Conservation (phyloP, 768 basidiomycete genomes). For the Arthromyces matolae region DNA sequence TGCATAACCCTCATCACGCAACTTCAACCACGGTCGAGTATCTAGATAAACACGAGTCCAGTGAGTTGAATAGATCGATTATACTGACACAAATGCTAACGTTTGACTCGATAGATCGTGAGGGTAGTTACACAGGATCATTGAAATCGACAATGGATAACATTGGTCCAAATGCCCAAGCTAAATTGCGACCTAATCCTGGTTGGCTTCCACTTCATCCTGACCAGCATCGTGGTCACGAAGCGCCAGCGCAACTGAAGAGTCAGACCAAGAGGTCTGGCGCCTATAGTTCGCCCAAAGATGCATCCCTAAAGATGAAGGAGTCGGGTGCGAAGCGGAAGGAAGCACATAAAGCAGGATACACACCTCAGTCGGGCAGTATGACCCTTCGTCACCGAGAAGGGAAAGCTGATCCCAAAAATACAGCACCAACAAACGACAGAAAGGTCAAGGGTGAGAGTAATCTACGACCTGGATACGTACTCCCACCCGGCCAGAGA, state of each 20-base stretch:
- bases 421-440: neutral
- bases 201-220: slow-evolving; percentile 13
- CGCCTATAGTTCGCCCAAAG: too few species aligned
- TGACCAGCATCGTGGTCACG: slow-evolving; percentile 12
- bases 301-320: too few species aligned
- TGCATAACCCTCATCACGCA: neutral
- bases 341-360: too few species aligned
- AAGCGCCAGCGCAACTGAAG: slow-evolving; percentile 8
- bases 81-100: neutral
- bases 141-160: neutral
- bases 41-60: neutral
- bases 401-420: too few species aligned
- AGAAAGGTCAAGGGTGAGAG: too few species aligned
- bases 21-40: slow-evolving; percentile 9
- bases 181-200: slow-evolving; percentile 10
- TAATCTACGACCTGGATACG: neutral
- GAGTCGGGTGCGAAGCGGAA: too few species aligned
- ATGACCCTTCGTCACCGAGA: too few species aligned
- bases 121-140: neutral
- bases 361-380: too few species aligned
- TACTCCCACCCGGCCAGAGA: neutral
- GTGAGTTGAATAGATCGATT: neutral
- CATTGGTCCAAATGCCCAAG: neutral
- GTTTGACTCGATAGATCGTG: neutral
- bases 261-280: neutral